Conservation (phyloP, 495 filamentous ascomycete species). For the Aspergillus avenaceus region DNA sequence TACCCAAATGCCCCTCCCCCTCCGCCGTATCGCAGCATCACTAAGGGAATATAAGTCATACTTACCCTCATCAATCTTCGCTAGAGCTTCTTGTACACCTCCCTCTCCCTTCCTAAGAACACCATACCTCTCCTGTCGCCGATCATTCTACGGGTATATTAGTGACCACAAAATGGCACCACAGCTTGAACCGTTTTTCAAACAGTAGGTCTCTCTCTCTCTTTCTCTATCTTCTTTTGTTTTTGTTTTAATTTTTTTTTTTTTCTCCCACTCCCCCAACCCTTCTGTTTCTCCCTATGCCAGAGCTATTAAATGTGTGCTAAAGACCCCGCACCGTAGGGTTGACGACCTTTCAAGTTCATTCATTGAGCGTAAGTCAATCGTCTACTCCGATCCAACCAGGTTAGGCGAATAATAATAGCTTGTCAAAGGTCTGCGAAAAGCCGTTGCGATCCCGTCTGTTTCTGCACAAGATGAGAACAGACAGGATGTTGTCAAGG, state of each 20-base stretch:
- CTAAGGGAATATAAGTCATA: constrained; percentile 15
- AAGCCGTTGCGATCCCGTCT: constrained; percentile 94
- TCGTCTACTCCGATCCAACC: background rate
- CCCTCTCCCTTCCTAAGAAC: background rate
- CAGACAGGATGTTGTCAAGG: constrained; percentile 79
- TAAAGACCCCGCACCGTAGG: too few relatives aligned
- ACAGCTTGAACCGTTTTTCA: constrained; percentile 77
- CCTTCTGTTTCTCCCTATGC: background rate
- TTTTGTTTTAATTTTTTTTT: background rate
- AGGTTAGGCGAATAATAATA: background rate
- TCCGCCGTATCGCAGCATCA: constrained; percentile 29
- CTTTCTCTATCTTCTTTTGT: background rate
- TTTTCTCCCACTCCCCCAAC: background rate
- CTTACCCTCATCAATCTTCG: constrained; percentile 4
- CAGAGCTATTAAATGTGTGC: too few relatives aligned
- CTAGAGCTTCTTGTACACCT: background rate
- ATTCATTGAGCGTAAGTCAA: constrained; percentile 77
- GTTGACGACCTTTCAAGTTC: constrained; percentile 74
- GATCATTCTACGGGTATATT: constrained; percentile 43
- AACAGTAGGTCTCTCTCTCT: constrained; percentile 51
- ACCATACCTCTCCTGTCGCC: constrained; percentile 19
- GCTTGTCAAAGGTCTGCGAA: constrained; percentile 56
- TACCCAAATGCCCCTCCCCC: constrained; percentile 40
- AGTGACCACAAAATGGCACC: constrained; percentile 70
- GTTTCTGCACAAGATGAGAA: constrained; percentile 86